Percentiles rank a stretch among this genome's conserved stretches.
Evolutionary conservation across 2,329 filamentous ascomycete genomes (phyloP).

Genomic region (Aquanectria penicillioides): DNA sequence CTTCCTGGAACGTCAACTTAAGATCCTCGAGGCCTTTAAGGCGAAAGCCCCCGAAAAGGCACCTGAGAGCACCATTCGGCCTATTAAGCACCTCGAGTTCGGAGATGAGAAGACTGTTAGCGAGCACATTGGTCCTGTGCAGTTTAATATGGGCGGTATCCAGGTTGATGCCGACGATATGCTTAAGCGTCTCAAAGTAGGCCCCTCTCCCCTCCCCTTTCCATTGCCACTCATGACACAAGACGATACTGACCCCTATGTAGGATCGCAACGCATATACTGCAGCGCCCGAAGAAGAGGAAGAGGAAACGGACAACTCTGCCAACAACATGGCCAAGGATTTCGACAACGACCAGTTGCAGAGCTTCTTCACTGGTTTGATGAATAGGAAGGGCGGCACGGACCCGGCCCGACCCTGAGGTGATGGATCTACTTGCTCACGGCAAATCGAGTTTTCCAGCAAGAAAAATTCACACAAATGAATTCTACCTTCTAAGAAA

Average conservation of each 20-base stretch:
- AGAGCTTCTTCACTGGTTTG: constrained; percentile 68
- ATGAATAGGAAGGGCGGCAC: constrained; percentile 63
- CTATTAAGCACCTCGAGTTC: constrained; percentile 44
- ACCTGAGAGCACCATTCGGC: constrained; percentile 35
- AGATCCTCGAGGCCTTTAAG: constrained; percentile 74
- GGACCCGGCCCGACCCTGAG: constrained; percentile 32
- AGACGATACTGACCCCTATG: constrained; percentile 31
- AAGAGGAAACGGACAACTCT: constrained; percentile 49
- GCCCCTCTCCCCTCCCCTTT: not conserved
- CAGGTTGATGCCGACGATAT: constrained; percentile 96
- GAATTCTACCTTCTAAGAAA: constrained; percentile 8
- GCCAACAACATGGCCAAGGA: constrained; percentile 55
- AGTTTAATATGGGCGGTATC: constrained; percentile 98
- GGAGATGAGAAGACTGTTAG: constrained; percentile 63
- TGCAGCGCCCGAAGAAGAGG: constrained; percentile 55
- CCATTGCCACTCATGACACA: not conserved
- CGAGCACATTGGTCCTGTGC: constrained; percentile 91
- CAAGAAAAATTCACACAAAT: not conserved
- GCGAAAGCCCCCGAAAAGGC: constrained; percentile 64
- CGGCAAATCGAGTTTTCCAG: no score
- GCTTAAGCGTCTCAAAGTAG: constrained; percentile 85
- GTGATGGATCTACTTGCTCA: no score
- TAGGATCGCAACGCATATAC: constrained; percentile 68
- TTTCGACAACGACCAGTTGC: constrained; percentile 64
- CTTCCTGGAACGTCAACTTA: constrained; percentile 80